Evolutionary conservation across 2,329 filamentous ascomycete species (phyloP), one percentile per base, ranked within the genome.

Genomic region (Byssochlamys sp.): DNA sequence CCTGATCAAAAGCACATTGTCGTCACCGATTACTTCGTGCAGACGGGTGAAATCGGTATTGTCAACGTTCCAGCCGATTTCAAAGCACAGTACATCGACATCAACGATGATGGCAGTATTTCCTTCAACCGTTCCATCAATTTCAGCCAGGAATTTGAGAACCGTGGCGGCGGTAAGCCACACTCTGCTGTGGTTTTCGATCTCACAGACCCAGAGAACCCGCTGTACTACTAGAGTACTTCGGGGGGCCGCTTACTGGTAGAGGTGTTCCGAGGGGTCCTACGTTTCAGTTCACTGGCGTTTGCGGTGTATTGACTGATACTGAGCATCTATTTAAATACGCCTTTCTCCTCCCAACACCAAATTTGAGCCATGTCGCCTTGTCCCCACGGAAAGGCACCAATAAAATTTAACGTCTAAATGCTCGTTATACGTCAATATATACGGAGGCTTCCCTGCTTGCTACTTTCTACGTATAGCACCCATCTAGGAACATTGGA

Each of bases 21-120:
- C 1, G 82, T 85, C 12, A 84, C 81, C n/a, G 84, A 84, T 55
- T 86, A 86, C 73, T 86, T 86, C 64, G 81, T 86, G 2, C 82
- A 86, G 71, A 81, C 78, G 9, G 82, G 83, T 27, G 79, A 82
- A 57, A 84, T 85, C 57, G 80, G 80, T 5, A 72, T 85, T 2
- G 76, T 85, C 65, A 84, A 85, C 65, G 84, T 82, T 0, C 81
- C 82, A 0, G 81, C 76, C 24, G 83, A 85, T 66, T 85, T 79
- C 77, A 84, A 84, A 74, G 82, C 77, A 0, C 78, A 81, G 61
- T 85, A 83, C 74, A 82, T 85, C 62, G 83, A 85, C 58, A 78
- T 85, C 58, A 69, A 77, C 9, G 67, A 75, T 1, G 75, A 85
- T 59, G 82, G 83, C 2, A 73, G 73, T n/a, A 67, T 86, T 55